A percentile compares a stretch with the other conserved stretches of the same genome.
Conservation (phyloP, 2,329 filamentous ascomycete species). For the Fusarium sp. region DNA sequence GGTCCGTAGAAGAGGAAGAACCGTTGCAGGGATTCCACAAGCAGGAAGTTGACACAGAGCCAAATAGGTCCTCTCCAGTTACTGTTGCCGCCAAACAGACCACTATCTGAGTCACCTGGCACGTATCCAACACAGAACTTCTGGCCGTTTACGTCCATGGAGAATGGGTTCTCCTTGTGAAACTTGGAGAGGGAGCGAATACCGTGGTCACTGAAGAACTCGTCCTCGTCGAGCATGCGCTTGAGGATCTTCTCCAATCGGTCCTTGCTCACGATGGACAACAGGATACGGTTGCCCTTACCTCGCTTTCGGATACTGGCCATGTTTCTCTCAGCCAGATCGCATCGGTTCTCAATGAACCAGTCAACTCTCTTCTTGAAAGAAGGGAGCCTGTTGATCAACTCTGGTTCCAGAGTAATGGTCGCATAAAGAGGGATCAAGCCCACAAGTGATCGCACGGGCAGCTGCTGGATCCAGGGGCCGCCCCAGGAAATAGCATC, state of each 20-base stretch:
- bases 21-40: constrained; percentile 92
- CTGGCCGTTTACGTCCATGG: constrained; percentile 96
- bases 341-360: constrained; percentile 89
- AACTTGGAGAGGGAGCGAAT: constrained; percentile 92
- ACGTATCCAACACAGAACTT: constrained; percentile 89
- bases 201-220: constrained; percentile 90
- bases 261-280: constrained; percentile 92
- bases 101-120: constrained; percentile 94
- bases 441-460: constrained; percentile 90
- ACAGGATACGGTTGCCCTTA: constrained; percentile 86
- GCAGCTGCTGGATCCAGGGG: constrained; percentile 91
- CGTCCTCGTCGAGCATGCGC: constrained; percentile 92
- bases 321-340: constrained; percentile 92
- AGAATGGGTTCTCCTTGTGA: constrained; percentile 89
- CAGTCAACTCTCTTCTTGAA: constrained; percentile 95
- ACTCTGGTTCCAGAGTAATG: constrained; percentile 89
- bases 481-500: constrained; percentile 97
- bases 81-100: constrained; percentile 95
- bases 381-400: constrained; percentile 88
- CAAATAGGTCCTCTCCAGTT: constrained; percentile 98
- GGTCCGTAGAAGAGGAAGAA: constrained; percentile 98
- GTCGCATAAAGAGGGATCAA: constrained; percentile 94
- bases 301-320: constrained; percentile 90
- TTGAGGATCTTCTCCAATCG: constrained; percentile 88
- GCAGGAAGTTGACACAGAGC: constrained; percentile 94